These are phyloP conservation scores for Penicillium salamii DNA, from an alignment of 495 filamentous ascomycete species.

Conservation along the genomic window DNA sequence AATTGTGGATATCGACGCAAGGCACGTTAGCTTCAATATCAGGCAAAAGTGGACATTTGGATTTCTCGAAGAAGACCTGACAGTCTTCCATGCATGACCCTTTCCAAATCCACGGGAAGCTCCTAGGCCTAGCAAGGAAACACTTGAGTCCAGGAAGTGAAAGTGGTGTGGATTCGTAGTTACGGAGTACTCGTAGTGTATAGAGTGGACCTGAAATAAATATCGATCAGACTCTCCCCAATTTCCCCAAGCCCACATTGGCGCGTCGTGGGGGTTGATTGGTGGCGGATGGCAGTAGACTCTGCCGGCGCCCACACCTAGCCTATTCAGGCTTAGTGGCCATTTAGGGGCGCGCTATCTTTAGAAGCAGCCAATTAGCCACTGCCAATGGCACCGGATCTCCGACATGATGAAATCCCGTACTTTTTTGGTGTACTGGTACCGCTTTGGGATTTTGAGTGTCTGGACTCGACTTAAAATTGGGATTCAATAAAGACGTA, in stretches of 20 bases:
- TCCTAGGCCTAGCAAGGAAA: constrained; percentile 6
- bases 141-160: background rate
- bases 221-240: constrained; percentile 8
- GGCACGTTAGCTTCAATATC: background rate
- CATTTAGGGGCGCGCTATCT: constrained; percentile 21
- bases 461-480: constrained; percentile 12
- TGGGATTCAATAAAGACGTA: background rate
- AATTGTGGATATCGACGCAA: constrained; percentile 6
- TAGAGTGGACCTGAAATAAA: constrained; percentile 1
- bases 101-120: constrained; percentile 10
- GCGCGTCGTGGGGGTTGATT: constrained; percentile 10
- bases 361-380: constrained; percentile 27
- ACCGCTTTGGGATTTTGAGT: background rate
- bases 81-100: constrained; percentile 33
- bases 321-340: constrained; percentile 1
- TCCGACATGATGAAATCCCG: constrained; percentile 14
- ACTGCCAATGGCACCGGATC: constrained; percentile 4
- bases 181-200: too few relatives aligned
- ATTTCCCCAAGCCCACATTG: constrained; percentile 10
- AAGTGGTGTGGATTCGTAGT: background rate
- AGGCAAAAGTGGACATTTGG: constrained; percentile 6
- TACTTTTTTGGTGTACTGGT: background rate
- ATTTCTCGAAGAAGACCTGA: constrained; percentile 25
- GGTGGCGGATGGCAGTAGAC: constrained; percentile 14
- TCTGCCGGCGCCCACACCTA: constrained; percentile 19